Base-by-base conservation (phyloP, 176 grass and related monocot species). In the Thalia dealbata region DNA sequence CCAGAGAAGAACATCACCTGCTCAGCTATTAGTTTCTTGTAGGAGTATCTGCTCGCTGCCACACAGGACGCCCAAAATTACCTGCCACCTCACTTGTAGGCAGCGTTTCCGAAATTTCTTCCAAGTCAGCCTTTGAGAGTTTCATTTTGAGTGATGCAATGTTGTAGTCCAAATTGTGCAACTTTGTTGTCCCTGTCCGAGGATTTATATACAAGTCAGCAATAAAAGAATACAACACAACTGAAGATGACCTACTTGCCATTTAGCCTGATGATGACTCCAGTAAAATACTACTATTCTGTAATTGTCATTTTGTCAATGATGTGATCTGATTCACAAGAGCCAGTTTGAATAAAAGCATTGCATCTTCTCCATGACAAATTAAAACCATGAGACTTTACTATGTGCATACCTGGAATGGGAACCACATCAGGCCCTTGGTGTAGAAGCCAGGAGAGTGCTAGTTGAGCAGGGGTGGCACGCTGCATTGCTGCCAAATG, bases 371-470 rank as follows among this genome's bases (percentile, higher is more conserved):
- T 38, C 32, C 32, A 38, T 4, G 32, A 38, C 32, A 38, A 38
- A 4, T 38, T 38, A 38, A 4, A 38, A 38, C 32, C 32, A 38
- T 38, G 4, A 38, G 32, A 38, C 1, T 38, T 38, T 38, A 38
- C 32, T 38, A n/a, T 6, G n/a, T 71, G n/a, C n/a, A n/a, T n/a
- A 71, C 69, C 69, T 8, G 69, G 69, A 26, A 71, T 71, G 7
- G 69, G 69, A 50, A 71, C 69, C 14, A 52, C 69, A 71, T 51
- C 69, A 71, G 46, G 4, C 23, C 69, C 69, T 52, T 71, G 69
- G 46, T 71, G 69, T 6, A 71, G 45, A 28, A 71, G 23, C 69
- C 69, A 71, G 46, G 69, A 44, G 1, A 71, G 45, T 50, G 69
- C 69, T 29, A 71, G 69, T 27, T 71, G 69, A 29, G 69, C 43